Conservation (phyloP, 306 rosid species). For the Ziziphus jujuba region DNA sequence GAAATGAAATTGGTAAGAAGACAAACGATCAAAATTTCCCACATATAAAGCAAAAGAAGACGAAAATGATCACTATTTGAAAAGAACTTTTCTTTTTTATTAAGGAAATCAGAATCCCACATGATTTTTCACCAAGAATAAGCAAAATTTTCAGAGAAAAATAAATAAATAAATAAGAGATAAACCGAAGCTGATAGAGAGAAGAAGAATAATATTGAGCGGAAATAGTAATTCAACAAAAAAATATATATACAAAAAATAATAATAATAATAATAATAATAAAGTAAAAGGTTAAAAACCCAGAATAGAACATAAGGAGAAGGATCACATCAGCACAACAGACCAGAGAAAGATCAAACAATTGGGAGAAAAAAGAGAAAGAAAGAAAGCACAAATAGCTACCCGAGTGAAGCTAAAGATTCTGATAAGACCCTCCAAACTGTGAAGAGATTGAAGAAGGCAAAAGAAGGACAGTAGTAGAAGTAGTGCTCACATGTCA, state of each 20-base stretch:
- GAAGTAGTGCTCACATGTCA: slow-evolving; percentile 25
- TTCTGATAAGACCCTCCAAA: slow-evolving; percentile 27
- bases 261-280: too few species aligned
- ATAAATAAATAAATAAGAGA: background rate
- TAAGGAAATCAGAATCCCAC: background rate
- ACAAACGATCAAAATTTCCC: background rate
- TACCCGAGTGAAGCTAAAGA: slow-evolving; percentile 13
- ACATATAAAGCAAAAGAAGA: background rate
- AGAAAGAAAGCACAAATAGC: slow-evolving; percentile 10
- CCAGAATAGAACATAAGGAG: slow-evolving; percentile 22
- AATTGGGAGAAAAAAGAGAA: background rate
- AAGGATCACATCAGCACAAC: slow-evolving; percentile 1
- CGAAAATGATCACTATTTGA: background rate
- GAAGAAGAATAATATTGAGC: background rate
- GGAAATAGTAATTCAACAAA: slow-evolving; percentile 6
- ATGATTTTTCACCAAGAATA: slow-evolving; percentile 24
- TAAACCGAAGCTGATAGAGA: background rate
- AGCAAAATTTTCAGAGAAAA: slow-evolving; percentile 31
- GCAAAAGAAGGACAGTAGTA: slow-evolving; percentile 6
- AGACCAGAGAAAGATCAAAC: slow-evolving; percentile 1
- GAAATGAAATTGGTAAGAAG: background rate
- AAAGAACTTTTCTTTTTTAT: background rate
- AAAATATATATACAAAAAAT: slow-evolving; percentile 2
- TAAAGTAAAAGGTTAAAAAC: slow-evolving; percentile 3
- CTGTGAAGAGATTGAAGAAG: slow-evolving; percentile 18